Evolutionary conservation across 2,329 filamentous ascomycete genomes (phyloP), one percentile per base, ranked within the genome.

Genomic region (Capronia epimyces): DNA sequence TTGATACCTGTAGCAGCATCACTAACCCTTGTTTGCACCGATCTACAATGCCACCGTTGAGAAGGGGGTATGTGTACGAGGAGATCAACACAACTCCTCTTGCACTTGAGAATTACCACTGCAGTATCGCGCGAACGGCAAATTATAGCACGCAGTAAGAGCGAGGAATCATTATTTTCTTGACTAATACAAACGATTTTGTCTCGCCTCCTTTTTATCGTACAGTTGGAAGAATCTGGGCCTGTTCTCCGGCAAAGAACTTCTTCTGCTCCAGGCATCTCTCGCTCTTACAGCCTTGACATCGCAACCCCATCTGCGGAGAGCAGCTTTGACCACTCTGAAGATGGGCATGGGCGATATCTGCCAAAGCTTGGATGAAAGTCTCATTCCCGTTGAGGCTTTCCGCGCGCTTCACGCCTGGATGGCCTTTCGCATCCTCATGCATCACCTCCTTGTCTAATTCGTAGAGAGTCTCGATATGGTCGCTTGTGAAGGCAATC

Each of bases 401-500:
- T 67, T 97, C 93, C 1, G 86, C 88, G 50, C 93, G 81, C 75
- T 94, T 95, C 57, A 98, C 83, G 25, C 90, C 89, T 0, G 80
- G 72, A 63, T 87, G 81, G 12, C 86, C 83, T 1, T 58, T 46
- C 0, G 58, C 57, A 80, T 88, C 69, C 57, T 95, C 90, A 51
- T 88, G 86, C 64, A 98, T 97, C 32, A 98, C 89, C 70, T 98
- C 93, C 62, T 88, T 78, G 67, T 98, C 93, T 46, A 98, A 75
- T 69, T 98, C 93, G 67, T 85, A 97, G 1, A 98, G 75, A 0
- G 93, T 98, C 72, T 98, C 93, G 60, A 98, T 98, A 66, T 98
- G 93, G 64, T 98, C 93, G n/a, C 88, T 95, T 0, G 93, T 98
- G 67, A 98, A 98, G 4, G 93, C 93, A 59, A 98, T 94, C 0